phyloP scores from a whole-genome alignment of 1,284 basidiomycete genomes.

The Pterulicium gracile region DNA sequence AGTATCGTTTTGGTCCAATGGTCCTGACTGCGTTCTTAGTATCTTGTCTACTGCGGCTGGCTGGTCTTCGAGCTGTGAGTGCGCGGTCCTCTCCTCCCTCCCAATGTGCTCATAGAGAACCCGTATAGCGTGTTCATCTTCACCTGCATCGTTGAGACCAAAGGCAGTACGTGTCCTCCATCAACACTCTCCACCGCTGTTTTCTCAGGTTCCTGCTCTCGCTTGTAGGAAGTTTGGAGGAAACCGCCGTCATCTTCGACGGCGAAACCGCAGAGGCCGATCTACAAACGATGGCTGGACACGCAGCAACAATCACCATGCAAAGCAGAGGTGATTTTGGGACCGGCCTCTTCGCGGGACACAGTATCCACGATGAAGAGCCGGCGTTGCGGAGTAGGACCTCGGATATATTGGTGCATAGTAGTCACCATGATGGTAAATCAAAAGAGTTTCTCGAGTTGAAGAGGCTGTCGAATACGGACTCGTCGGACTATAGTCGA shows the following conservation, averaged over 20 bases:
- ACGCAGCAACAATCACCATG: constrained; percentile 36
- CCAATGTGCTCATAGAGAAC: not conserved
- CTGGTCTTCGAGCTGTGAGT: constrained; percentile 37
- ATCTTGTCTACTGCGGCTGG: constrained; percentile 53
- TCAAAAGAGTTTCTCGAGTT: no score
- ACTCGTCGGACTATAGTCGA: no score
- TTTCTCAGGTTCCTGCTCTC: not conserved
- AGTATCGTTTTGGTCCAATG: not conserved
- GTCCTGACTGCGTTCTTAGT: constrained; percentile 29
- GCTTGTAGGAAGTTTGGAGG: constrained; percentile 50
- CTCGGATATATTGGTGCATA: no score
- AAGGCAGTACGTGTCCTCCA: constrained; percentile 23
- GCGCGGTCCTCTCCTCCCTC: not conserved
- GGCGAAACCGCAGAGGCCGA: constrained; percentile 37
- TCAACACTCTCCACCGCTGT: not conserved
- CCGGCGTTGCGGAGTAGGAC: no score
- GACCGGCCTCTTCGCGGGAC: not conserved
- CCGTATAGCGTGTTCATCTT: constrained; percentile 32
- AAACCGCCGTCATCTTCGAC: constrained; percentile 56
- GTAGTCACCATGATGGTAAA: no score
- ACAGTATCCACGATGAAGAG: not conserved
- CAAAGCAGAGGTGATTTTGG: not conserved
- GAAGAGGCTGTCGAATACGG: no score
- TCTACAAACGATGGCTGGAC: constrained; percentile 34
- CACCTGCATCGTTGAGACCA: constrained; percentile 51